These are phyloP conservation scores for Tetrastigma voinierianum DNA, from an alignment of 164 flowering plant genomes.

Conservation along the genomic window DNA sequence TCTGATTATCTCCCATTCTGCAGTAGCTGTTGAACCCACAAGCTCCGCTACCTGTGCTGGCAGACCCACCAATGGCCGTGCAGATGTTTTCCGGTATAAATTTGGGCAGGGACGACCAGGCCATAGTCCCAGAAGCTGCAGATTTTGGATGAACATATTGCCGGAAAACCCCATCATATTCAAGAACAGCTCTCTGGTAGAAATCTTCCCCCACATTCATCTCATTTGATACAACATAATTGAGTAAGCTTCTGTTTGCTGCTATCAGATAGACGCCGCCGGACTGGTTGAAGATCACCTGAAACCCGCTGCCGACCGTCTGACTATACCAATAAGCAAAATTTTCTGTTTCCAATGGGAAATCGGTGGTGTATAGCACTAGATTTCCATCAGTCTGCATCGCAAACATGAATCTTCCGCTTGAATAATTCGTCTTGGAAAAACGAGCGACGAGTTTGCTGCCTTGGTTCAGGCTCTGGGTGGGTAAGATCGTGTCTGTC, in stretches of 20 bases:
- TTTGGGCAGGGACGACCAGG: not conserved
- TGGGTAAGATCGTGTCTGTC: not conserved
- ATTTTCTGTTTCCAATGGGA: not conserved
- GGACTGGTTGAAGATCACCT: not conserved
- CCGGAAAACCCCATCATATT: no score
- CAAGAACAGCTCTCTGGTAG: no score
- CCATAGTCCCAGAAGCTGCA: not conserved
- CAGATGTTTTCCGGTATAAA: not conserved
- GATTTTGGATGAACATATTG: not conserved
- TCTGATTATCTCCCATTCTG: no score
- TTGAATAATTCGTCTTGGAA: slow-evolving; percentile 1
- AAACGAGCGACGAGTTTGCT: slow-evolving; percentile 2
- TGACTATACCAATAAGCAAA: not conserved
- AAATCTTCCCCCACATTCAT: not conserved
- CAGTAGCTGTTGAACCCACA: not conserved
- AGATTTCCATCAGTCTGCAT: slow-evolving; percentile 6
- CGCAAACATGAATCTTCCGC: slow-evolving; percentile 9
- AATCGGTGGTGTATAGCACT: slow-evolving; percentile 1
- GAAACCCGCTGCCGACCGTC: slow-evolving; percentile 3
- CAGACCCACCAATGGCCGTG: not conserved
- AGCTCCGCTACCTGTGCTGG: not conserved
- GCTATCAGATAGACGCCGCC: not conserved
- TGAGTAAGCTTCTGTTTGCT: not conserved
- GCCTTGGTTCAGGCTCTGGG: slow-evolving; percentile 4
- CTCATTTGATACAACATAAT: no score